phyloP scores from a whole-genome alignment of 2,329 filamentous ascomycete genomes.

The Monilinia polystroma region DNA sequence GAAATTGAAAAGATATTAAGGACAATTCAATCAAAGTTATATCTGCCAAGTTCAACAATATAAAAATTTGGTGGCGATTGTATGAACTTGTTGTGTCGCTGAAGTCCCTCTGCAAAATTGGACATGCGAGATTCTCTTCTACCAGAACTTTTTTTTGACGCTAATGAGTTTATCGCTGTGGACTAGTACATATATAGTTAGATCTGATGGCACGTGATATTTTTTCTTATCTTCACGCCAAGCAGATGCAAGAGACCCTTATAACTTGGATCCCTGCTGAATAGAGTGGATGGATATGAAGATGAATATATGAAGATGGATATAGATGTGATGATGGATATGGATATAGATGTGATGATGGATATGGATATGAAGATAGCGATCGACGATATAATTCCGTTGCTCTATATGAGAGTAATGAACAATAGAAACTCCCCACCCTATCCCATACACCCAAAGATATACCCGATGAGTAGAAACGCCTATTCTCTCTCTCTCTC shows the following conservation, averaged over 20 bases:
- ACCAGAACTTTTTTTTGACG: slow-evolving; percentile 13
- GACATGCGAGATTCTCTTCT: slow-evolving; percentile 5
- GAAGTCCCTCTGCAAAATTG: slow-evolving; percentile 3
- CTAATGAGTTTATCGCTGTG: slow-evolving; percentile 7
- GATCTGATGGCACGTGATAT: fast-evolving
- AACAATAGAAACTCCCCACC: background rate
- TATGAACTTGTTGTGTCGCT: slow-evolving; percentile 10
- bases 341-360: no score
- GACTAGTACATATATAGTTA: slow-evolving; percentile 1
- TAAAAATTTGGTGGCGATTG: slow-evolving; percentile 27
- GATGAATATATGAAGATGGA: no score
- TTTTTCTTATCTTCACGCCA: background rate
- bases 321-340: no score
- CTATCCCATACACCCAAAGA: no score
- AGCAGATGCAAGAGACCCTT: background rate
- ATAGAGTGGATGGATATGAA: no score
- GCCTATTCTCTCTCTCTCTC: background rate
- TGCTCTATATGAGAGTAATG: background rate
- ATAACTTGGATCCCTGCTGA: no score
- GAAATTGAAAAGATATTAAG: slow-evolving; percentile 21
- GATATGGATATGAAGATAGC: no score
- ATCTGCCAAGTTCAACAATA: slow-evolving; percentile 7
- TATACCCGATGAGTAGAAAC: background rate
- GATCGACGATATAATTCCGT: background rate
- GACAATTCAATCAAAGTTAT: slow-evolving; percentile 4